Conservation (phyloP, 1,284 basidiomycete species). For the Puccinia triticina region DNA sequence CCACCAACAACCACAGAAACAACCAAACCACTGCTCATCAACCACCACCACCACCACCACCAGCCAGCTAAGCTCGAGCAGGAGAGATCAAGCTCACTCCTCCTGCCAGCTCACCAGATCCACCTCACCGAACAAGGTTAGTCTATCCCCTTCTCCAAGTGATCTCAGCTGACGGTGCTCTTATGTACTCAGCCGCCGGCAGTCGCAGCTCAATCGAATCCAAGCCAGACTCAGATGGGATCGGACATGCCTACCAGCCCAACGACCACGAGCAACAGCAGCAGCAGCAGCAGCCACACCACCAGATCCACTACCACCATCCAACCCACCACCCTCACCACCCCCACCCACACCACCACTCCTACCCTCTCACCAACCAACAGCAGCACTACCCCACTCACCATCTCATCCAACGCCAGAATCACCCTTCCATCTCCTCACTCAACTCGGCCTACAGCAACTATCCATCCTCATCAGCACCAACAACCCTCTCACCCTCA, state of each 20-base stretch:
- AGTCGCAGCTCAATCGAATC: background rate
- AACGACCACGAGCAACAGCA: background rate
- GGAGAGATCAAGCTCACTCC: background rate
- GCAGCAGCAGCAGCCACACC: background rate
- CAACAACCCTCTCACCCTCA: constrained; percentile 10
- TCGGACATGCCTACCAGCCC: constrained; percentile 9
- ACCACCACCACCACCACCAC: background rate
- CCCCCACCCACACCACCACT: background rate
- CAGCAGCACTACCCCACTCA: background rate
- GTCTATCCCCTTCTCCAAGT: background rate
- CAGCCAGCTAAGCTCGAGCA: background rate
- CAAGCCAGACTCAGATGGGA: background rate
- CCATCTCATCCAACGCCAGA: background rate
- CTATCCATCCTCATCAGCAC: background rate
- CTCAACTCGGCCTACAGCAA: constrained; percentile 7
- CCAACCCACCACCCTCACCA: background rate
- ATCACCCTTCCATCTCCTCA: constrained; percentile 28
- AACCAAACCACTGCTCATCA: background rate
- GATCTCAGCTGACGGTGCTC: no score
- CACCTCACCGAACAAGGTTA: background rate
- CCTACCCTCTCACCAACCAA: background rate
- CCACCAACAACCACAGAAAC: constrained; percentile 7
- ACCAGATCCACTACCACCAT: constrained; percentile 8
- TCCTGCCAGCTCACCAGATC: background rate
- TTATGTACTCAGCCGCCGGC: background rate